Base-by-base conservation (phyloP, 225 moss, liverwort and hornwort species). In the Pseudoscleropodium purum region DNA sequence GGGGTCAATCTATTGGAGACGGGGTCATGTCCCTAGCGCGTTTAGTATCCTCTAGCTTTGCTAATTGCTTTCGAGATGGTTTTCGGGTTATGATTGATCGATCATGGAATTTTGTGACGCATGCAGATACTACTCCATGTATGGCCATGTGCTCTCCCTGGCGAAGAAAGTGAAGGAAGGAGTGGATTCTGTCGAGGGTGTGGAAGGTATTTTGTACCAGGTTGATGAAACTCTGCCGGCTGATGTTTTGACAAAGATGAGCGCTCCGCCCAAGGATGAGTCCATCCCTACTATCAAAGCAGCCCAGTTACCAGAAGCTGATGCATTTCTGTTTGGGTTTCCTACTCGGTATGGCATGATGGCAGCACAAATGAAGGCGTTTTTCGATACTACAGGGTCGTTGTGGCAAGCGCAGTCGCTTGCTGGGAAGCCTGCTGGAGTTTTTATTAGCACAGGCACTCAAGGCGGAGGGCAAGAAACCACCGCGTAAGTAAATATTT, bases 381-480 rank as follows among this genome's bases (percentile, higher is more conserved):
- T 97, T 63, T 94, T 97, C 56, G 97, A 97, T 83, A 77, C 95
- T 8, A 97, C 97, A 25, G 96, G 97, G 26, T 43, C 77, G 11
- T 79, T 96, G 27, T 97, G 95, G 95, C 82, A 88, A 86, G 60
- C 75, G 60, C 95, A 96, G 86, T 43, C 86, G 31, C 89, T 97
- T 34, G 94, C 94, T 45, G 97, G 97, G 57, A 97, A 97, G 83
- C 95, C 96, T 86, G 97, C 94, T 6, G 97, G 97, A 13, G n/a
- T 97, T 49, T 97, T 97, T 75, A 86, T 95, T 16, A 96, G 96
- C 85, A 96, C 96, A 12, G 97, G 96, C 63, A 95, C 95, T 74
- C 97, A 97, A 91, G 95, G 95, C 27, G 97, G 97, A 79, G 97
- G 97, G 54, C 97, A 97, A 88, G 97, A 97, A 92, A 97, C 97